A percentile compares a stretch with the other conserved stretches of the same genome.
Conservation (phyloP, 371 early-diverging fungal genomes). For the Saksenaea oblongispora region DNA sequence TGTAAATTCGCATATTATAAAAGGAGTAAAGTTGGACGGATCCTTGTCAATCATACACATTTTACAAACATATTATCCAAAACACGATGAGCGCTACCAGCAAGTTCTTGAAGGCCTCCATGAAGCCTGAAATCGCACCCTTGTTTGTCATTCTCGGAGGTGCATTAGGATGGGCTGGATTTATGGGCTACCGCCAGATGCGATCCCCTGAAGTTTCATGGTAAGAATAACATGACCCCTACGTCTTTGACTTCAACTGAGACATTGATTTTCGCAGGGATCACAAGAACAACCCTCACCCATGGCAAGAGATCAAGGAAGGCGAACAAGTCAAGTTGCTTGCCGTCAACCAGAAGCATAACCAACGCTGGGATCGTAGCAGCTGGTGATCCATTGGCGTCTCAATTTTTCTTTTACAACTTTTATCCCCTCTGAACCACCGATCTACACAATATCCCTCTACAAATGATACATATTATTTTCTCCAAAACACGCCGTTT, state of each 20-base stretch:
- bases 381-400: conserved; percentile 21
- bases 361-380: conserved; percentile 37
- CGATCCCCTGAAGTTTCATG: conserved; percentile 44
- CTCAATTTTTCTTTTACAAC: not conserved
- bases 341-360: conserved; percentile 38
- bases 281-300: conserved; percentile 30
- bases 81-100: conserved; percentile 15
- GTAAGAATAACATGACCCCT: conserved; percentile 6
- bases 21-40: not conserved
- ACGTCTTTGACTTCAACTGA: not conserved
- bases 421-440: not conserved
- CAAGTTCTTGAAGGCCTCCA: conserved; percentile 27
- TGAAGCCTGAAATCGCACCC: conserved; percentile 41
- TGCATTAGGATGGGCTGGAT: conserved; percentile 31
- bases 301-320: conserved; percentile 47
- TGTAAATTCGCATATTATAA: conserved; percentile 3
- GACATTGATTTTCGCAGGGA: conserved; percentile 9
- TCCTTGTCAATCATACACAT: not conserved
- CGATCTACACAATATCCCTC: conserved; percentile 2
- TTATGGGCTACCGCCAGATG: conserved; percentile 27
- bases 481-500: not conserved
- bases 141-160: conserved; percentile 28
- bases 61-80: not conserved
- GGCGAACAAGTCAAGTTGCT: conserved; percentile 44
- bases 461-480: conserved; percentile 7